These are phyloP conservation scores for Penicillium fimorum DNA, from an alignment of 495 filamentous ascomycete genomes.

Conservation along the genomic window DNA sequence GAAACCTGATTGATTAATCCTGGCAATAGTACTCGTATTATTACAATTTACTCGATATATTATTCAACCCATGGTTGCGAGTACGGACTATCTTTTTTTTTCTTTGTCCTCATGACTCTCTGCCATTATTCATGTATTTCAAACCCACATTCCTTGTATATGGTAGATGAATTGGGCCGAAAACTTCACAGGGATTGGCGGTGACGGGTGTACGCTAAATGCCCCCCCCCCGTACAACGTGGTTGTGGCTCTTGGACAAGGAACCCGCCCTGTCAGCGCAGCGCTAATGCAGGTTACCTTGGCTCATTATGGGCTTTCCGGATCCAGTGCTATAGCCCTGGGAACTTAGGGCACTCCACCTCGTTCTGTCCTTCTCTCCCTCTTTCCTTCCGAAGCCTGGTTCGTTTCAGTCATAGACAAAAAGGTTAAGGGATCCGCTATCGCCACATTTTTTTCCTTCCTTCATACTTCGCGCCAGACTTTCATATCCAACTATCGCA, in stretches of 20 bases:
- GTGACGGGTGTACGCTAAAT: slow-evolving; percentile 16
- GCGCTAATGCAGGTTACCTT: slow-evolving; percentile 48
- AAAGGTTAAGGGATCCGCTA: slow-evolving; percentile 15
- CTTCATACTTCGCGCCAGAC: slow-evolving; percentile 15
- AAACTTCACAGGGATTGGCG: slow-evolving; percentile 16
- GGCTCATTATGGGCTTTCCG: slow-evolving; percentile 32
- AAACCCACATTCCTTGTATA: slow-evolving; percentile 1
- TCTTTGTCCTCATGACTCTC: background rate
- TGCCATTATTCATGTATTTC: background rate
- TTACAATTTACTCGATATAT: slow-evolving; percentile 1
- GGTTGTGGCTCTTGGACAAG: slow-evolving; percentile 31
- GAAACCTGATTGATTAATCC: slow-evolving; percentile 14
- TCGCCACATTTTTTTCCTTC: slow-evolving; percentile 11
- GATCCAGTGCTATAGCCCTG: slow-evolving; percentile 42
- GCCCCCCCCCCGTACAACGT: slow-evolving; percentile 25
- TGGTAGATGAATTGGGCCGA: background rate
- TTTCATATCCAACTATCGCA: background rate
- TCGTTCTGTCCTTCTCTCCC: slow-evolving; percentile 7
- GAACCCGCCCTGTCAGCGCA: slow-evolving; percentile 33
- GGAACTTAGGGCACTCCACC: slow-evolving; percentile 34
- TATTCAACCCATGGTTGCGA: background rate
- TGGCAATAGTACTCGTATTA: slow-evolving; percentile 20
- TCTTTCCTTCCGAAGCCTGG: slow-evolving; percentile 3
- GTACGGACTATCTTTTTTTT: background rate
- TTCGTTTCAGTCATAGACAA: background rate